A percentile compares a stretch with the other conserved stretches of the same genome.
phyloP scores from a whole-genome alignment of 257 asterid genomes.

The Capsicum chinense region DNA sequence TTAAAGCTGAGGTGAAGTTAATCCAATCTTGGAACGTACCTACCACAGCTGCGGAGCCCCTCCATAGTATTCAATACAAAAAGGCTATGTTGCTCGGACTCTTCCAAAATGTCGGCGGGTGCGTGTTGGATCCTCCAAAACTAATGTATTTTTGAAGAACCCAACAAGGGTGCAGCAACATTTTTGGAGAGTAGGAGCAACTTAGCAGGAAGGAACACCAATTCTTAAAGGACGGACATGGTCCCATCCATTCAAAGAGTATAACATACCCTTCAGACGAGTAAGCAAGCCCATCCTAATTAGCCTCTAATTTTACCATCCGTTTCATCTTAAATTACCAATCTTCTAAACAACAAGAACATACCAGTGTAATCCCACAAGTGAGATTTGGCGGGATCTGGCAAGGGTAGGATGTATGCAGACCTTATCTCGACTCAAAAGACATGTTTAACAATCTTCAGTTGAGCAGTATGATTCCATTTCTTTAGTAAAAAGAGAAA shows the following conservation, averaged over 20 bases:
- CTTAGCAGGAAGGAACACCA: background rate
- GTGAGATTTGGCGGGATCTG: too few species aligned
- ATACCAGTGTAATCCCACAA: too few species aligned
- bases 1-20: background rate
- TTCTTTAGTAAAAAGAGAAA: background rate
- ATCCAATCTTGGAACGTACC: background rate
- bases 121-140: too few species aligned
- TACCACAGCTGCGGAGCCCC: background rate
- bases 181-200: too few species aligned
- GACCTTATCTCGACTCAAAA: too few species aligned
- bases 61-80: background rate
- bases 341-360: too few species aligned
- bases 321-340: background rate
- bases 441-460: background rate
- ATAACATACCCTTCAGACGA: background rate
- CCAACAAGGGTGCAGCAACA: too few species aligned
- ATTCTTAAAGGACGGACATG: background rate
- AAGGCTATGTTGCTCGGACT: background rate
- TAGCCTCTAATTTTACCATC: background rate
- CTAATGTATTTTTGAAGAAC: too few species aligned
- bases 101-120: too few species aligned
- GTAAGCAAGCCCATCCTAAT: background rate
- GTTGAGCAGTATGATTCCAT: background rate
- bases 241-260: background rate
- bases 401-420: too few species aligned